Evolutionary conservation across 2,329 filamentous ascomycete genomes (phyloP).

Genomic region (Daldinia sp.): DNA sequence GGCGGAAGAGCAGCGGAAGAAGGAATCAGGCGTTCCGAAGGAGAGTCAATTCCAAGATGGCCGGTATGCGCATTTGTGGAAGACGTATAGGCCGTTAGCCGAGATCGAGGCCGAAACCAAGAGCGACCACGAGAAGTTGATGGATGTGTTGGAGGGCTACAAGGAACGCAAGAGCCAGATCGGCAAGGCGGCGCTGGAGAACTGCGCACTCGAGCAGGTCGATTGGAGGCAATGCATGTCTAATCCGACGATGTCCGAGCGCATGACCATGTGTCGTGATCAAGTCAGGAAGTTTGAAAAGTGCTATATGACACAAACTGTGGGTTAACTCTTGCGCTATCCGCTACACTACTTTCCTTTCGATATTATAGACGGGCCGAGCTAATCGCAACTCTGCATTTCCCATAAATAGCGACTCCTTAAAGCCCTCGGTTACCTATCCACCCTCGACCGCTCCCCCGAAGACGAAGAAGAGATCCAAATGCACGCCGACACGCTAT

Average conservation of each 20-base stretch:
- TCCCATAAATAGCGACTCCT: conserved; percentile 72
- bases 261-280: conserved; percentile 80
- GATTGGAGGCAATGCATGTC: conserved; percentile 85
- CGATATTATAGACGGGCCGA: not conserved
- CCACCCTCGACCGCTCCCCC: conserved; percentile 68
- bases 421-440: conserved; percentile 87
- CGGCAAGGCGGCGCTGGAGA: conserved; percentile 85
- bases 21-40: conserved; percentile 51
- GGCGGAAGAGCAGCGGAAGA: conserved; percentile 7
- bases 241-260: conserved; percentile 71
- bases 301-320: conserved; percentile 89
- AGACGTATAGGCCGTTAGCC: conserved; percentile 79
- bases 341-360: not conserved
- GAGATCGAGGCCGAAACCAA: conserved; percentile 74
- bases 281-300: conserved; percentile 82
- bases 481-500: conserved; percentile 93
- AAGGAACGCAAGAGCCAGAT: conserved; percentile 83
- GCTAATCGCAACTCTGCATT: not conserved
- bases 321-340: conserved; percentile 50
- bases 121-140: conserved; percentile 80
- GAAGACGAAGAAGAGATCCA: conserved; percentile 87
- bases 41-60: conserved; percentile 66
- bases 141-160: conserved; percentile 81
- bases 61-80: conserved; percentile 88
- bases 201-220: conserved; percentile 88